phyloP scores from a whole-genome alignment of 1,284 basidiomycete species.

The Nidula niveotomentosa region DNA sequence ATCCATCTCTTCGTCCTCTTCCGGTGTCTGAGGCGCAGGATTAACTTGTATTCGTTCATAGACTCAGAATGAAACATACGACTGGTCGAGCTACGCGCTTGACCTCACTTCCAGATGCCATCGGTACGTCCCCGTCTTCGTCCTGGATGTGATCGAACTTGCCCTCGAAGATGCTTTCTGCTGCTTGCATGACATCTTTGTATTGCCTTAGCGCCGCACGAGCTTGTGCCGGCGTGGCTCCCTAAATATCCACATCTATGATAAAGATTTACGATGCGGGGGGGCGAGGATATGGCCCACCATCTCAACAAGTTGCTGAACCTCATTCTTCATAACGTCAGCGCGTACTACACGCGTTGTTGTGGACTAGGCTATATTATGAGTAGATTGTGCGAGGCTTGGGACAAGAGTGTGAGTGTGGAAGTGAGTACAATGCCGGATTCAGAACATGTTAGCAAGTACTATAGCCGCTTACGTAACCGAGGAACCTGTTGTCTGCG shows the following conservation, averaged over 20 bases:
- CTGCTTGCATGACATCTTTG: slow-evolving; percentile 89
- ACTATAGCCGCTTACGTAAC: too few relatives aligned
- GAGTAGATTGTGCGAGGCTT: too few relatives aligned
- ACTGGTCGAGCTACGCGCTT: slow-evolving; percentile 10
- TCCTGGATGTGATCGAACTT: slow-evolving; percentile 73
- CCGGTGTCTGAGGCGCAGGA: slow-evolving; percentile 45
- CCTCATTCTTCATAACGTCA: slow-evolving; percentile 14
- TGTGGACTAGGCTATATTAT: background rate
- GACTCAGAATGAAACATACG: slow-evolving; percentile 7
- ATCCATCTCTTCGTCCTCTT: slow-evolving; percentile 35
- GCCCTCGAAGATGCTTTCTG: slow-evolving; percentile 81
- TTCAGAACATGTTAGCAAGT: too few relatives aligned
- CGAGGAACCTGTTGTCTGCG: too few relatives aligned
- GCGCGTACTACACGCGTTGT: background rate
- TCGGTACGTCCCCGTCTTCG: slow-evolving; percentile 53
- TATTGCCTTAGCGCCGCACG: slow-evolving; percentile 74
- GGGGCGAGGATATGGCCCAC: background rate
- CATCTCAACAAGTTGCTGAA: slow-evolving; percentile 19
- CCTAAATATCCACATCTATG: slow-evolving; percentile 39
- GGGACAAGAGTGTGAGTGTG: too few relatives aligned
- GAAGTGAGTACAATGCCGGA: too few relatives aligned
- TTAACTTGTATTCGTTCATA: slow-evolving; percentile 4
- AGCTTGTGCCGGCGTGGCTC: slow-evolving; percentile 76
- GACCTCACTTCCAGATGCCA: slow-evolving; percentile 17
- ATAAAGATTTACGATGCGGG: slow-evolving; percentile 8